These are phyloP conservation scores for Combretum micranthum DNA, from an alignment of 345 rosid genomes.

Conservation along the genomic window DNA sequence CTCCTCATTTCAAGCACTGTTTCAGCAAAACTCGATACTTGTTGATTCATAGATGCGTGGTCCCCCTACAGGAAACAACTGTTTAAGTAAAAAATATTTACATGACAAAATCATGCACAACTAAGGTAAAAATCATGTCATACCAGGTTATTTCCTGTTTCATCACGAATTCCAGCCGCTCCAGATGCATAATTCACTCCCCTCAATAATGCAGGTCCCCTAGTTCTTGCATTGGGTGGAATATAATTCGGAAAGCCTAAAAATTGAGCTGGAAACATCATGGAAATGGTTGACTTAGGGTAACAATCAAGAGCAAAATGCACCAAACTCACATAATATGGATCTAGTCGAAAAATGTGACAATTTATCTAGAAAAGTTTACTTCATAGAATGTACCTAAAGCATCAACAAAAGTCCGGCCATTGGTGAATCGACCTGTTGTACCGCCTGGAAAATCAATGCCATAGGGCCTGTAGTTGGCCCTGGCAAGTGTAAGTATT, in stretches of 20 bases:
- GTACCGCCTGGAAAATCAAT: conserved; percentile 74
- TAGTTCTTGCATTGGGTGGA: conserved; percentile 54
- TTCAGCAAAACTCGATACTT: conserved; percentile 32
- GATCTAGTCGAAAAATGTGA: too few species aligned
- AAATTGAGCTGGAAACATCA: conserved; percentile 47
- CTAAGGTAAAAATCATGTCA: background rate
- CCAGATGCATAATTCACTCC: conserved; percentile 91
- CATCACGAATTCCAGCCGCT: conserved; percentile 85
- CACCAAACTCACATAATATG: background rate
- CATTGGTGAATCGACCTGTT: conserved; percentile 80
- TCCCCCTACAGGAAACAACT: conserved; percentile 37
- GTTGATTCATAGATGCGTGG: conserved; percentile 74
- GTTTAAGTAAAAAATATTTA: background rate
- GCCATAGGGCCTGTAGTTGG: conserved; percentile 85
- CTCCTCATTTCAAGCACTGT: conserved; percentile 50
- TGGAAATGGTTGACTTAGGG: too few species aligned
- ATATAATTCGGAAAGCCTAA: conserved; percentile 57
- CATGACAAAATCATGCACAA: background rate
- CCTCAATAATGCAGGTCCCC: conserved; percentile 41
- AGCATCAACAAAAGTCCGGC: conserved; percentile 76
- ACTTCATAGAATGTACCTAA: conserved; percentile 32
- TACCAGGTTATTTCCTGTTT: conserved; percentile 87
- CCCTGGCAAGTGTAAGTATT: conserved; percentile 61
- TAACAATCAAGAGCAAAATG: too few species aligned
- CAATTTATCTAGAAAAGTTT: background rate